Evolutionary conservation across 495 filamentous ascomycete species (phyloP), one percentile per base, ranked within the genome.

Genomic region (Aspergillus ellipticus): DNA sequence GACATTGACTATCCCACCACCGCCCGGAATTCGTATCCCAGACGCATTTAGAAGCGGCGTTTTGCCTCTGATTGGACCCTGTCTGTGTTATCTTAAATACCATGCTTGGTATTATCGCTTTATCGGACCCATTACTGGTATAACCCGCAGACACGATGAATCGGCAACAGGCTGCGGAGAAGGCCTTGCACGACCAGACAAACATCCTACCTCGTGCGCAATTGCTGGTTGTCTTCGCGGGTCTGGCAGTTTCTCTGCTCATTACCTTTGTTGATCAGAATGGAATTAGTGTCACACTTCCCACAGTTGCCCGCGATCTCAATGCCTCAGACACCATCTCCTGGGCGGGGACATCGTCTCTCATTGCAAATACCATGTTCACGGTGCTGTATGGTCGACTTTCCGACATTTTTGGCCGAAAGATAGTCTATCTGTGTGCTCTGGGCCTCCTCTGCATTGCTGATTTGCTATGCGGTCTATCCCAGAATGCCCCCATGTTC

Each of bases 291-390:
- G 79, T 84, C 17, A 77, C 79, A 2, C 66, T 87, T 0, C 85
- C 84, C 1, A 81, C 79, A 10, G 83, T 88, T 57, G 80, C 80
- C 35, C 69, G 67, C 49, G 82, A 86, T 43, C 71, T 88, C 1
- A 57, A 81, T 50, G 82, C 78, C 0, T 60, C 72, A 33, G 71
- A 81, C 31, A 85, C 83, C 15, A 85, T 89, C 20, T 87, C 82
- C 0, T 92, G 88, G 88, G 82, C 87, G 5, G 89, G 86, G n/a
- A 90, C 86, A 0, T 88, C 87, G 3, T 86, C 86, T 21, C 70
- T 90, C 17, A 85, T 92, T 51, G 85, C 85, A 2, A 88, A 87
- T 62, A 88, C 85, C 10, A 83, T 85, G 51, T 89, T 87, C 51
- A 82, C 82, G 13, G 79, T 83, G n/a, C 70, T 83, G 0, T 85